Percentiles rank a stretch among this genome's conserved stretches.
phyloP scores from a whole-genome alignment of 164 flowering plant genomes.

The Taxillus chinensis region DNA sequence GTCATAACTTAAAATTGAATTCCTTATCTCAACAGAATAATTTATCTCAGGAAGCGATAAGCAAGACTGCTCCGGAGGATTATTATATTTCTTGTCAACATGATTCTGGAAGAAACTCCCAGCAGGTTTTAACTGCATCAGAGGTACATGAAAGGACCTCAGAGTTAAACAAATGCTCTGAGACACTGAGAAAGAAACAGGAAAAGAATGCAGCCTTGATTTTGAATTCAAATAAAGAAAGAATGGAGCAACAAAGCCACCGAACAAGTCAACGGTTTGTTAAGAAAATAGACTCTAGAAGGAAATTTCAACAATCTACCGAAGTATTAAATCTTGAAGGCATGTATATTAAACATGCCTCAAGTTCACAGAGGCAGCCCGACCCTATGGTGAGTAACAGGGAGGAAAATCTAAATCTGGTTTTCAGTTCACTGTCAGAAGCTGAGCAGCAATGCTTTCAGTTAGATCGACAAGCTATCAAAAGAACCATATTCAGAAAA shows the following conservation, averaged over 20 bases:
- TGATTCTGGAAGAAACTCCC: conserved; percentile 17
- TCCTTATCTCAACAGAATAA: too few species aligned
- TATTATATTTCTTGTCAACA: conserved; percentile 10
- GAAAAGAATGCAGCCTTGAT: conserved; percentile 18
- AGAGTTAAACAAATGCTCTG: conserved; percentile 20
- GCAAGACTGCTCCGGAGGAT: neutral
- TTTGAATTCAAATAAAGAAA: conserved; percentile 18
- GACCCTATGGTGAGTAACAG: conserved; percentile 13
- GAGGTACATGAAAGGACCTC: conserved; percentile 18
- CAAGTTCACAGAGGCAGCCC: conserved; percentile 13
- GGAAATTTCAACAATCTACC: conserved; percentile 17
- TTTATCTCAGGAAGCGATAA: too few species aligned
- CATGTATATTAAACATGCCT: conserved; percentile 7
- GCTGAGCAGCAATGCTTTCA: conserved; percentile 8
- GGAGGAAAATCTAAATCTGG: conserved; percentile 15
- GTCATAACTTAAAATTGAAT: too few species aligned
- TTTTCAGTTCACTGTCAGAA: conserved; percentile 12
- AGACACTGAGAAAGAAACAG: conserved; percentile 21
- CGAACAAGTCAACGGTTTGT: conserved; percentile 13
- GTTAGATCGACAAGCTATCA: conserved; percentile 8
- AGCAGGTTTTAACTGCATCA: conserved; percentile 12
- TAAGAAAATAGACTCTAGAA: conserved; percentile 10
- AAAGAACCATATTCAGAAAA: conserved; percentile 11
- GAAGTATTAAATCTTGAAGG: conserved; percentile 11
- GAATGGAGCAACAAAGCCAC: conserved; percentile 11